Evolutionary conservation across 179 eudicot species (phyloP).

Genomic region (Monotropa hypopitys): DNA sequence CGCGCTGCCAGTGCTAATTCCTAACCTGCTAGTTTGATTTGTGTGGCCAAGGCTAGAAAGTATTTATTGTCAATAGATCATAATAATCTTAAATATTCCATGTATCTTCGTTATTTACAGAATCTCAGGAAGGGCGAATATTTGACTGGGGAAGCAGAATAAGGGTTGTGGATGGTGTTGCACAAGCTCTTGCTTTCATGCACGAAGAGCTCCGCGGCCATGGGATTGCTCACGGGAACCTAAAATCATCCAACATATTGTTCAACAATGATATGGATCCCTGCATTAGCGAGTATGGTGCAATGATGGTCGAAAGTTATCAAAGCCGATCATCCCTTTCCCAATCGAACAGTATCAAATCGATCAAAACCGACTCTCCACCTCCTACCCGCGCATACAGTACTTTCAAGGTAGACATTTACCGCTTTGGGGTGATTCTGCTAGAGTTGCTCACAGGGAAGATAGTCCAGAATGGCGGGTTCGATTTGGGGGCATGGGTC

Average conservation of each 20-base stretch:
- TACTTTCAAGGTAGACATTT: slow-evolving; percentile 19
- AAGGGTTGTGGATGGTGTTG: slow-evolving; percentile 13
- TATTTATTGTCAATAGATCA: background rate
- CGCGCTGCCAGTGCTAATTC: too few relatives aligned
- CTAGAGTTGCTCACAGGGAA: slow-evolving; percentile 41
- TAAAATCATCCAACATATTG: slow-evolving; percentile 39
- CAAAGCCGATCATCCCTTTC: background rate
- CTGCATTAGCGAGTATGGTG: slow-evolving; percentile 36
- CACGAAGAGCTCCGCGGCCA: slow-evolving; percentile 22
- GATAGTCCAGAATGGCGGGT: slow-evolving; percentile 22
- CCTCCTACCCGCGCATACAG: background rate
- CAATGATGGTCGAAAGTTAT: slow-evolving; percentile 19
- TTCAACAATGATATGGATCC: slow-evolving; percentile 29
- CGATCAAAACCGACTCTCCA: background rate
- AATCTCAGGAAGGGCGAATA: slow-evolving; percentile 15
- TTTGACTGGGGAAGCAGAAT: slow-evolving; percentile 42
- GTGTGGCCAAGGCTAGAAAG: background rate
- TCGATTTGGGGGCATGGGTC: slow-evolving; percentile 30
- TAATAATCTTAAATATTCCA: background rate
- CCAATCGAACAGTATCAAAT: slow-evolving; percentile 7
- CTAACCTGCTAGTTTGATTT: background rate
- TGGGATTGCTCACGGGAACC: slow-evolving; percentile 37
- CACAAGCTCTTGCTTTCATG: slow-evolving; percentile 34
- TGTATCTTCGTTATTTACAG: slow-evolving; percentile 15
- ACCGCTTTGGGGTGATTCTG: slow-evolving; percentile 28